Evolutionary conservation across 345 rosid genomes (phyloP).

Genomic region (Leavenworthia alabamica): DNA sequence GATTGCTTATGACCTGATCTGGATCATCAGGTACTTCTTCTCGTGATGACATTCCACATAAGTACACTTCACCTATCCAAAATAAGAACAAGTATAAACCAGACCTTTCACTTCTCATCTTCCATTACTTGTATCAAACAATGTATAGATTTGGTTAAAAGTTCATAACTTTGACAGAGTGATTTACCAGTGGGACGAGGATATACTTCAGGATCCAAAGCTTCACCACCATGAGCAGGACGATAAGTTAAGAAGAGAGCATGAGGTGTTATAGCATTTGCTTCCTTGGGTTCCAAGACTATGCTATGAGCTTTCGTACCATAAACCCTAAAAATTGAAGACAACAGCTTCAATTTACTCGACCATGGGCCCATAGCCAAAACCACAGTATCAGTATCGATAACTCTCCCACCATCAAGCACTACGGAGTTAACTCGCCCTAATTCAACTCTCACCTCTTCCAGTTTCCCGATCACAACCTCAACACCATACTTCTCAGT

Average conservation of each 20-base stretch:
- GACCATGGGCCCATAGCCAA: conserved; percentile 87
- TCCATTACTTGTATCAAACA: no score
- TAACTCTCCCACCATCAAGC: conserved; percentile 51
- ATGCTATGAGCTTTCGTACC: conserved; percentile 80
- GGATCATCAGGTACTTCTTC: conserved; percentile 81
- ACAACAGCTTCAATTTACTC: conserved; percentile 53
- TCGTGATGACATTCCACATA: conserved; percentile 79
- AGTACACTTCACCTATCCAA: conserved; percentile 67
- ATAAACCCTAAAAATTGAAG: conserved; percentile 56
- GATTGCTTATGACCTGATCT: conserved; percentile 47
- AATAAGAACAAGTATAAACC: background rate
- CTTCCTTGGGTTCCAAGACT: conserved; percentile 60
- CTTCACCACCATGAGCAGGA: conserved; percentile 43
- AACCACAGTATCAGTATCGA: conserved; percentile 63
- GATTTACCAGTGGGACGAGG: no score
- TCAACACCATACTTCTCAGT: conserved; percentile 53
- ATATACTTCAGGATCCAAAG: conserved; percentile 72
- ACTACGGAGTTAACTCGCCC: conserved; percentile 53
- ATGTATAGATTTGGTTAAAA: no score
- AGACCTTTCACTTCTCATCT: background rate
- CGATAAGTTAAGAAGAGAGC: conserved; percentile 57
- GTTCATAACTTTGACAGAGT: no score
- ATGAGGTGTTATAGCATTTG: conserved; percentile 57
- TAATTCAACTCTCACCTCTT: conserved; percentile 41
- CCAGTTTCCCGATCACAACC: conserved; percentile 63